Evolutionary conservation across 129 eudicot genomes (phyloP).

Genomic region (Smallanthus sonchifolius): DNA sequence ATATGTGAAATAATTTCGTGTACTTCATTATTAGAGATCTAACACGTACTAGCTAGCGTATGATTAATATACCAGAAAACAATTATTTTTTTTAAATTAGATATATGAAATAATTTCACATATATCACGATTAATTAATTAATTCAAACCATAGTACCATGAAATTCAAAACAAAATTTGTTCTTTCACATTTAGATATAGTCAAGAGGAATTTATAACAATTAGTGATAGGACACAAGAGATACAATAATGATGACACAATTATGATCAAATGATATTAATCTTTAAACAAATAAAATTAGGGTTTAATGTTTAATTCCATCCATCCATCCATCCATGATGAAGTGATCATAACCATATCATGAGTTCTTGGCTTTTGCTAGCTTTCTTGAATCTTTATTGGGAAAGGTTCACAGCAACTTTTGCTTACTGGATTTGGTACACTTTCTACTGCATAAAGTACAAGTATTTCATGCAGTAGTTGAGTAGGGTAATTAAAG

Average conservation of each 20-base stretch:
- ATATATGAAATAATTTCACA: no score
- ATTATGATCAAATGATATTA: constrained; percentile 31
- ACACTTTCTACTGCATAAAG: constrained; percentile 3
- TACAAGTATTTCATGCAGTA: constrained; percentile 24
- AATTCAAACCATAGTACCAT: no score
- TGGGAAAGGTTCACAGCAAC: constrained; percentile 15
- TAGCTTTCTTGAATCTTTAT: constrained; percentile 9
- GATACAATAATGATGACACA: constrained; percentile 24
- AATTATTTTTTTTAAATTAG: no score
- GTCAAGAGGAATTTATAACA: background rate
- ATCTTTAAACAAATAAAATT: constrained; percentile 17
- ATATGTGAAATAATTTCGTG: no score
- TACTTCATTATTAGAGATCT: no score
- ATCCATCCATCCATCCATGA: constrained; percentile 21
- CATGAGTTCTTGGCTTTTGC: constrained; percentile 28
- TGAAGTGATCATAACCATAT: constrained; percentile 38
- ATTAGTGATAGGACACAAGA: background rate
- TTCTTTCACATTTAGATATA: background rate
- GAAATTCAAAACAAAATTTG: no score
- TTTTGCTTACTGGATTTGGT: background rate
- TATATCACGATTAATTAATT: no score
- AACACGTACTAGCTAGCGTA: no score
- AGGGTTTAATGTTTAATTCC: background rate
- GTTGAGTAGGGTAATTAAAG: constrained; percentile 34
- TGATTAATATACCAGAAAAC: no score